Conservation (phyloP, 2,329 filamentous ascomycete species). For the Pseudogymnoascus sp. region DNA sequence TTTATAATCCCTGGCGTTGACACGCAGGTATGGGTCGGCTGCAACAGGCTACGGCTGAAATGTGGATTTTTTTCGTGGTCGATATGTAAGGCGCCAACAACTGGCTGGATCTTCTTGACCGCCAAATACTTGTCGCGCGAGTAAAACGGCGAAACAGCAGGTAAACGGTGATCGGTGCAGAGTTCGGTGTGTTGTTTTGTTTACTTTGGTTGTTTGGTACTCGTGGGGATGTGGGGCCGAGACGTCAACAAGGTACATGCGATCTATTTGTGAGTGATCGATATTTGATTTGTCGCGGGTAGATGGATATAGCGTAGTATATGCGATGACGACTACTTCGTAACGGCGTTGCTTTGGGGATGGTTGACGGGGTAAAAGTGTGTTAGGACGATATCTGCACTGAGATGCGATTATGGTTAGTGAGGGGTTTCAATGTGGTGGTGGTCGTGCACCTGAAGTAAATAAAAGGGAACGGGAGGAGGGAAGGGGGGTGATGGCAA, state of each 20-base stretch:
- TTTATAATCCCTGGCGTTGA: slow-evolving; percentile 9
- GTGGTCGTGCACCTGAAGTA: slow-evolving; percentile 8
- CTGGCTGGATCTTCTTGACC: neutral
- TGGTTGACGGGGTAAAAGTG: neutral
- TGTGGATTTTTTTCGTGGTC: slow-evolving; percentile 1
- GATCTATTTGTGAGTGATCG: slow-evolving; percentile 6
- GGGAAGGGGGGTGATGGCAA: neutral
- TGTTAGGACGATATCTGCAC: slow-evolving; percentile 5
- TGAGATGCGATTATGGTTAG: slow-evolving; percentile 3
- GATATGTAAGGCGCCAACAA: slow-evolving; percentile 7
- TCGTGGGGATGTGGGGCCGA: slow-evolving; percentile 8
- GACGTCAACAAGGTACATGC: slow-evolving; percentile 8
- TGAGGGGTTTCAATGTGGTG: slow-evolving; percentile 2
- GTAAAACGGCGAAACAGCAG: neutral
- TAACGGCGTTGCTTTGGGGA: slow-evolving; percentile 6
- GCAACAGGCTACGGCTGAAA: slow-evolving; percentile 7
- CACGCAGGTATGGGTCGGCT: neutral
- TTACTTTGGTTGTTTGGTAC: slow-evolving; percentile 4
- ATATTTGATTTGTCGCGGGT: slow-evolving; percentile 1
- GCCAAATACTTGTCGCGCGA: neutral
- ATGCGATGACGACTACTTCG: slow-evolving; percentile 1
- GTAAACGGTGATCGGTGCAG: neutral
- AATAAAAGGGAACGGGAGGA: neutral
- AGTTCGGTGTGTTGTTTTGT: slow-evolving; percentile 8
- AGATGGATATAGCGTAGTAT: neutral